A percentile compares a stretch with the other conserved stretches of the same genome.
These are phyloP conservation scores for Chlorociboria aeruginascens DNA, from an alignment of 495 filamentous ascomycete species.

Conservation along the genomic window DNA sequence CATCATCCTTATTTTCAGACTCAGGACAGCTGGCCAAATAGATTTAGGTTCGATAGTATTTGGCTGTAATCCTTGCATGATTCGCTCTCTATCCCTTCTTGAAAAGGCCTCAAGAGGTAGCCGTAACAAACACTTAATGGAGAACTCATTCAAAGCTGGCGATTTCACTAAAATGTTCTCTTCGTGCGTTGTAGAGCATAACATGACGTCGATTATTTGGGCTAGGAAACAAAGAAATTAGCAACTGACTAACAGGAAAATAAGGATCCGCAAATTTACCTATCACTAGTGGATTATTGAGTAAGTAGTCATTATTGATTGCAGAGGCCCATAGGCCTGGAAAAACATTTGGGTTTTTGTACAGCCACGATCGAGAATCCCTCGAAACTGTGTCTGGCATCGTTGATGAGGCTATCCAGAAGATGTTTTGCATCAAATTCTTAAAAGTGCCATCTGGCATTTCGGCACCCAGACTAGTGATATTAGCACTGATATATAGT, in stretches of 20 bases:
- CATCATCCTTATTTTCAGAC: slow-evolving; percentile 36
- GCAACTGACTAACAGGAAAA: neutral
- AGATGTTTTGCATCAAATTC: slow-evolving; percentile 9
- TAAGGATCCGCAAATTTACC: neutral
- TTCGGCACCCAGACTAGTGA: slow-evolving; percentile 3
- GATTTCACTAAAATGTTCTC: slow-evolving; percentile 9
- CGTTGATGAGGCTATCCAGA: slow-evolving; percentile 15
- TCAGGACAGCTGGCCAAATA: slow-evolving; percentile 21
- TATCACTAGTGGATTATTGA: slow-evolving; percentile 5
- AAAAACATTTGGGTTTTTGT: slow-evolving; percentile 3
- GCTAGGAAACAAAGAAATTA: neutral
- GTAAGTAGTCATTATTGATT: slow-evolving; percentile 4
- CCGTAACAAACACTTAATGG: slow-evolving; percentile 8
- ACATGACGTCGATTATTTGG: slow-evolving; percentile 14
- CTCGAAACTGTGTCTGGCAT: neutral
- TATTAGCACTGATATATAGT: neutral
- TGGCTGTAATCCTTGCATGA: slow-evolving; percentile 19
- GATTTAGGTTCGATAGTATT: neutral
- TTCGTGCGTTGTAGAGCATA: neutral
- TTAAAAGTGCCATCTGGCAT: neutral
- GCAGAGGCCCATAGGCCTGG: slow-evolving; percentile 10
- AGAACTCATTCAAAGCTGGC: slow-evolving; percentile 6
- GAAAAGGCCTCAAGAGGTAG: slow-evolving; percentile 15
- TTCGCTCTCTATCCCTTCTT: slow-evolving; percentile 26
- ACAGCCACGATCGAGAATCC: neutral